phyloP scores from a whole-genome alignment of 2,329 filamentous ascomycete species.

The Cercospora berteroae region DNA sequence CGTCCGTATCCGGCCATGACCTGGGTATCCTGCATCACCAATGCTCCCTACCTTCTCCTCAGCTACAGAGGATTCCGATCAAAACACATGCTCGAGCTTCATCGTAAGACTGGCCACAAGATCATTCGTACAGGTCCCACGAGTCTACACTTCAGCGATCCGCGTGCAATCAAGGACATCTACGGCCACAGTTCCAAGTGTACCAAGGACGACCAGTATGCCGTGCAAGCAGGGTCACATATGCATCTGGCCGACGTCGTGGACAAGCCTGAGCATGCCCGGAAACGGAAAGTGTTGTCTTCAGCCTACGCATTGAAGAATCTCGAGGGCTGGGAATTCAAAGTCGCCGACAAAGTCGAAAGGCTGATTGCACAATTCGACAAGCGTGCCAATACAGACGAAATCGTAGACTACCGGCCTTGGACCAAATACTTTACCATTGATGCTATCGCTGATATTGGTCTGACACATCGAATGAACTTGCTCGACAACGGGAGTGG shows the following conservation, averaged over 20 bases:
- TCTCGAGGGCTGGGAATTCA: slow-evolving; percentile 43
- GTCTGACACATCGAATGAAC: slow-evolving; percentile 38
- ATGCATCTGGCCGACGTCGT: slow-evolving; percentile 41
- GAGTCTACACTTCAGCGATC: slow-evolving; percentile 44
- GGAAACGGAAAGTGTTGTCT: slow-evolving; percentile 42
- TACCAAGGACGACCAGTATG: slow-evolving; percentile 40
- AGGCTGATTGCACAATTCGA: slow-evolving; percentile 40
- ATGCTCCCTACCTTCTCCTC: slow-evolving; percentile 46
- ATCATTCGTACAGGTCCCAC: slow-evolving; percentile 51
- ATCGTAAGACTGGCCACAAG: slow-evolving; percentile 42
- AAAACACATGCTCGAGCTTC: slow-evolving; percentile 42
- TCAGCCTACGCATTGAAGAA: slow-evolving; percentile 44
- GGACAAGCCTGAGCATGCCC: slow-evolving; percentile 41
- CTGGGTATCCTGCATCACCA: slow-evolving; percentile 46
- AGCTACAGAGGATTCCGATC: slow-evolving; percentile 46
- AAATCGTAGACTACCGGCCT: slow-evolving; percentile 38
- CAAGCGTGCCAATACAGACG: slow-evolving; percentile 28
- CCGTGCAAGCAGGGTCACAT: slow-evolving; percentile 35
- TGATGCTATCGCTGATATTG: slow-evolving; percentile 43
- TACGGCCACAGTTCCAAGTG: slow-evolving; percentile 41
- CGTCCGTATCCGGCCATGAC: slow-evolving; percentile 49
- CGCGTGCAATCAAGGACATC: slow-evolving; percentile 43
- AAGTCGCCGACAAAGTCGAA: slow-evolving; percentile 40
- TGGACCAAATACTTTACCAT: slow-evolving; percentile 43
- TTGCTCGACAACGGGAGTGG: slow-evolving; percentile 35